Percentiles rank a stretch among this genome's conserved stretches.
Evolutionary conservation across 140 eudicot species (phyloP).

Genomic region (Bidens hawaiensis): DNA sequence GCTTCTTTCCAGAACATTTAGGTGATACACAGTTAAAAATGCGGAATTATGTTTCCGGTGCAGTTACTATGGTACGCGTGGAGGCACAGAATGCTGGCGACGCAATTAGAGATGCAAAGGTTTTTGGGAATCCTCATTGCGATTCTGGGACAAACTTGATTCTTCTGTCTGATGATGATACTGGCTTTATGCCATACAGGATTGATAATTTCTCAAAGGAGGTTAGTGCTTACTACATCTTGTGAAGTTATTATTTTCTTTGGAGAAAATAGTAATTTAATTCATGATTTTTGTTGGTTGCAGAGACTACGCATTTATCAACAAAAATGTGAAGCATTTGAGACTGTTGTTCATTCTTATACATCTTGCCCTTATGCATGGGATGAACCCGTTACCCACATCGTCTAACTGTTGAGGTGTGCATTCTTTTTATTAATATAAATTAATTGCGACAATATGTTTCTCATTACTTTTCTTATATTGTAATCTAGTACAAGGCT

Average conservation of each 20-base stretch:
- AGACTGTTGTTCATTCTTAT: slow-evolving; percentile 78
- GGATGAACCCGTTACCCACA: slow-evolving; percentile 99
- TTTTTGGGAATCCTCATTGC: slow-evolving; percentile 63
- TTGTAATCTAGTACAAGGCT: slow-evolving; percentile 8
- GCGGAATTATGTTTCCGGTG: slow-evolving; percentile 73
- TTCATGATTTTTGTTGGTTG: slow-evolving; percentile 22
- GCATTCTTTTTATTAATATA: no score
- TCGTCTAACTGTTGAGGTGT: slow-evolving; percentile 92
- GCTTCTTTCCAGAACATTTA: slow-evolving; percentile 87
- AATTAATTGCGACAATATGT: no score
- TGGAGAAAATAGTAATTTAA: no score
- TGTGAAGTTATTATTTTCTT: no score
- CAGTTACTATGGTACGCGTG: slow-evolving; percentile 72
- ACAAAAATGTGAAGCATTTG: slow-evolving; percentile 91
- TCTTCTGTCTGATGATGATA: slow-evolving; percentile 89
- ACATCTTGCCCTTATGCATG: slow-evolving; percentile 92
- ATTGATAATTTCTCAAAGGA: slow-evolving; percentile 94
- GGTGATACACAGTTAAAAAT: slow-evolving; percentile 94
- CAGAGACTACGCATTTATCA: slow-evolving; percentile 89
- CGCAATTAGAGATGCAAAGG: slow-evolving; percentile 66
- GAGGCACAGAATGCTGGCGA: slow-evolving; percentile 96
- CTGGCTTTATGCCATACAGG: slow-evolving; percentile 97
- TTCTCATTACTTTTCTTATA: not conserved
- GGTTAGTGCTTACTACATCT: slow-evolving; percentile 40
- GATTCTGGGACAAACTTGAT: slow-evolving; percentile 86